phyloP scores from a whole-genome alignment of 1,139 yeast genomes.

The Magnusiomyces paraingens region DNA sequence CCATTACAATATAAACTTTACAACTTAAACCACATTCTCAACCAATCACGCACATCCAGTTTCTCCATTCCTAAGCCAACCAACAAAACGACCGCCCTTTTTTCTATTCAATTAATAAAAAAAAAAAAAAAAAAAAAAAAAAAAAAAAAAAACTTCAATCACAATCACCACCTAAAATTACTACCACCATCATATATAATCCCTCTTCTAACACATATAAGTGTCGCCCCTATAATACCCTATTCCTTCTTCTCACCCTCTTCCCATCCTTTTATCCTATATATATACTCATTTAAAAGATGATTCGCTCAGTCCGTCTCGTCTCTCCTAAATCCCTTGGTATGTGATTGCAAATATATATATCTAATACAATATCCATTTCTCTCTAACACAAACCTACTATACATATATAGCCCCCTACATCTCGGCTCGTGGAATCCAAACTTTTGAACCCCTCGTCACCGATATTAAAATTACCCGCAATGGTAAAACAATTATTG shows the following conservation, averaged over 20 bases:
- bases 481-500: conserved; percentile 63
- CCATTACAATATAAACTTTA: not conserved
- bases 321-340: conserved; percentile 14
- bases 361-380: not conserved
- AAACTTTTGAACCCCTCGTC: conserved; percentile 36
- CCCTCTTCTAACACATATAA: too few relatives aligned
- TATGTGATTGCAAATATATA: conserved; percentile 3
- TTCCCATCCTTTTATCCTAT: conserved; percentile 4
- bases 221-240: too few relatives aligned
- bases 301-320: conserved; percentile 15
- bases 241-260: not conserved
- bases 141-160: too few relatives aligned
- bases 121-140: too few relatives aligned
- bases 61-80: conserved; percentile 8
- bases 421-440: conserved; percentile 25
- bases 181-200: not conserved
- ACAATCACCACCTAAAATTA: too few relatives aligned
- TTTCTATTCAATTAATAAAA: conserved; percentile 1
- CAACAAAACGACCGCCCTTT: not conserved
- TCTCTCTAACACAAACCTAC: not conserved
- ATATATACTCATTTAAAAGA: conserved; percentile 2
- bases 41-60: conserved; percentile 12
- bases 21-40: not conserved
- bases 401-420: conserved; percentile 6
- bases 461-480: conserved; percentile 70